Conservation (phyloP, 306 rosid genomes). For the Rosa chinensis region DNA sequence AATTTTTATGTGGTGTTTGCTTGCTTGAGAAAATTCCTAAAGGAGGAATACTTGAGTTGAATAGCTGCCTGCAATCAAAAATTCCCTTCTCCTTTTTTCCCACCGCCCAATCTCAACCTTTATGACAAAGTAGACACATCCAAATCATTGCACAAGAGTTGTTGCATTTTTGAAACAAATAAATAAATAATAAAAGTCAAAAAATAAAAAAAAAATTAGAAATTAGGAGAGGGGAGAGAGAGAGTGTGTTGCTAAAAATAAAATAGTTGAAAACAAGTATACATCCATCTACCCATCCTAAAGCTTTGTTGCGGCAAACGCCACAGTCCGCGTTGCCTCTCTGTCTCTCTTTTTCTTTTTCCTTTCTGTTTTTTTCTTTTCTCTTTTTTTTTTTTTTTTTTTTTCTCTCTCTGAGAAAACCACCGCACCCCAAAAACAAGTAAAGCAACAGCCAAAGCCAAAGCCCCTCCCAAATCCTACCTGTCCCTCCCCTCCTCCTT, state of each 20-base stretch:
- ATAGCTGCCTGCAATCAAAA: not conserved
- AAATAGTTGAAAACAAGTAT: not conserved
- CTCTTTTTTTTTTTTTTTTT: not conserved
- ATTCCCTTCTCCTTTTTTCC: conserved; percentile 10
- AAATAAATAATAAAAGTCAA: not conserved
- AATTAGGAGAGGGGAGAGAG: not conserved
- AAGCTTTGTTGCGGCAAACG: not conserved
- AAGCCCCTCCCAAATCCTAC: conserved; percentile 4
- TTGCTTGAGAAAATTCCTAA: too few species aligned
- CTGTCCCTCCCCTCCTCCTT: conserved; percentile 6
- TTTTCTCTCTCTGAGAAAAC: conserved; percentile 14
- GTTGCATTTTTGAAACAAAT: not conserved
- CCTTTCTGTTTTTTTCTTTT: not conserved
- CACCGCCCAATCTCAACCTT: conserved; percentile 20
- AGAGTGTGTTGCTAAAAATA: too few species aligned
- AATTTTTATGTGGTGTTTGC: too few species aligned
- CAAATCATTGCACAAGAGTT: not conserved
- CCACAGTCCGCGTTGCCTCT: conserved; percentile 36
- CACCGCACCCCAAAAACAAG: conserved; percentile 3
- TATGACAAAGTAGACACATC: conserved; percentile 13
- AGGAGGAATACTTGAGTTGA: not conserved
- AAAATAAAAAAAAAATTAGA: not conserved
- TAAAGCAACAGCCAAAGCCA: conserved; percentile 9
- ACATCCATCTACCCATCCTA: not conserved
- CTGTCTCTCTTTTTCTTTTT: conserved; percentile 13